Percentiles rank a stretch among this genome's conserved stretches.
These are phyloP conservation scores for Jatropha curcas DNA, from an alignment of 345 rosid genomes.

Conservation along the genomic window DNA sequence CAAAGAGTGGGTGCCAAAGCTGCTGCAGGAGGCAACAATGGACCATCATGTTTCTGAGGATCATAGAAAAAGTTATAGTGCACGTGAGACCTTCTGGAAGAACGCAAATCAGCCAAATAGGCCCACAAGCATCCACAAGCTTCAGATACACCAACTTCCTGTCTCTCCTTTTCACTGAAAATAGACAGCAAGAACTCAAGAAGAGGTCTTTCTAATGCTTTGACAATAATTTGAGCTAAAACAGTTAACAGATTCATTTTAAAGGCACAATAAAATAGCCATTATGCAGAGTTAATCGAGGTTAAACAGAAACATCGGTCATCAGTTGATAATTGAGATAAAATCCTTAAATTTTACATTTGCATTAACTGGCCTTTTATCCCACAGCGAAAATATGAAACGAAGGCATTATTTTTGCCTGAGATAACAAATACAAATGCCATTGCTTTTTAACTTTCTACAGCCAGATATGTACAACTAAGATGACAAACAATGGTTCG, in stretches of 20 bases:
- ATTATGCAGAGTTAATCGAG: background rate
- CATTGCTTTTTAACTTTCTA: background rate
- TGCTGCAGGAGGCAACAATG: slow-evolving; percentile 91
- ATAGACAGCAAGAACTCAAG: slow-evolving; percentile 11
- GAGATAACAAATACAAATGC: background rate
- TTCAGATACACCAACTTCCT: slow-evolving; percentile 61
- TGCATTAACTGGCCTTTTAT: background rate
- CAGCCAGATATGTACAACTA: background rate
- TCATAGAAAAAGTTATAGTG: slow-evolving; percentile 84
- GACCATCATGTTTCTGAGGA: slow-evolving; percentile 52
- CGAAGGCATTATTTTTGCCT: background rate
- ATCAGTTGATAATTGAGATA: background rate
- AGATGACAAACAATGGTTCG: background rate
- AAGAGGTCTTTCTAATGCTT: slow-evolving; percentile 1
- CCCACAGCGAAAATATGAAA: background rate
- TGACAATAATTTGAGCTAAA: background rate
- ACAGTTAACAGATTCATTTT: background rate
- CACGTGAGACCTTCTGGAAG: slow-evolving; percentile 54
- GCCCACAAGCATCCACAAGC: slow-evolving; percentile 89
- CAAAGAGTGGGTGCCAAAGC: slow-evolving; percentile 95
- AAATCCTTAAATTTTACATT: background rate
- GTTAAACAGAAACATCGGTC: background rate
- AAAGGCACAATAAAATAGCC: no score
- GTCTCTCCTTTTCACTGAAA: slow-evolving; percentile 90
- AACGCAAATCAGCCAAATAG: slow-evolving; percentile 77